A percentile compares a stretch with the other conserved stretches of the same genome.
Evolutionary conservation across 2,329 filamentous ascomycete species (phyloP).

Genomic region (Calycina marina): DNA sequence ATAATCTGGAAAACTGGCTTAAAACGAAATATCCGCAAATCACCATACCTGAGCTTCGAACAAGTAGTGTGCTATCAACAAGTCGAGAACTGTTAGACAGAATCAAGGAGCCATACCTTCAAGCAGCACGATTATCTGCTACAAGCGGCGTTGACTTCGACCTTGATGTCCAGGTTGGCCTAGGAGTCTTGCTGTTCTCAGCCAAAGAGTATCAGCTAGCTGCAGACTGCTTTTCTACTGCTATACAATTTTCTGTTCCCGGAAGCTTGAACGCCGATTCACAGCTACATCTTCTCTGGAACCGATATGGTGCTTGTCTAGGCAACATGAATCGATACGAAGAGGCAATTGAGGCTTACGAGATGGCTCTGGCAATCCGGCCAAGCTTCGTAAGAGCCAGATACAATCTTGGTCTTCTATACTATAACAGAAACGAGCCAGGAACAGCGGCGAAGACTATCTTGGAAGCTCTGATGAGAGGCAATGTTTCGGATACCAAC

Average conservation of each 20-base stretch:
- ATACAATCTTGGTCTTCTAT: conserved; percentile 1
- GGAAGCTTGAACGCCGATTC: conserved; percentile 41
- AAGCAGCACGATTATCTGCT: conserved; percentile 2
- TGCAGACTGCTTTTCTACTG: conserved; percentile 30
- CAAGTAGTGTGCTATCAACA: not conserved
- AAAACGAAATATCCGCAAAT: conserved; percentile 3
- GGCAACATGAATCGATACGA: not conserved
- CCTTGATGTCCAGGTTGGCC: conserved; percentile 3
- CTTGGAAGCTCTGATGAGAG: not conserved
- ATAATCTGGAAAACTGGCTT: conserved; percentile 1
- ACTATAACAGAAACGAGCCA: conserved; percentile 1
- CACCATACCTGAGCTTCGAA: not conserved
- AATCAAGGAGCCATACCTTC: conserved; percentile 2
- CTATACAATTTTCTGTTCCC: conserved; percentile 46
- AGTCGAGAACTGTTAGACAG: not conserved
- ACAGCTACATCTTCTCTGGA: conserved; percentile 3
- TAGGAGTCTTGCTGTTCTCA: conserved; percentile 3
- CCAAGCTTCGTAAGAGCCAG: not conserved
- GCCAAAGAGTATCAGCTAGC: conserved; percentile 1
- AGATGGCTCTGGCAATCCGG: not conserved
- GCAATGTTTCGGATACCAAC: not conserved
- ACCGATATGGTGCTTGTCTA: conserved; percentile 4
- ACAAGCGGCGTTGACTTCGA: conserved; percentile 1
- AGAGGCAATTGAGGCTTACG: conserved; percentile 1
- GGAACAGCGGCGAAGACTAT: not conserved